phyloP scores from a whole-genome alignment of 2,329 filamentous ascomycete species.

The Didymella pinodella region DNA sequence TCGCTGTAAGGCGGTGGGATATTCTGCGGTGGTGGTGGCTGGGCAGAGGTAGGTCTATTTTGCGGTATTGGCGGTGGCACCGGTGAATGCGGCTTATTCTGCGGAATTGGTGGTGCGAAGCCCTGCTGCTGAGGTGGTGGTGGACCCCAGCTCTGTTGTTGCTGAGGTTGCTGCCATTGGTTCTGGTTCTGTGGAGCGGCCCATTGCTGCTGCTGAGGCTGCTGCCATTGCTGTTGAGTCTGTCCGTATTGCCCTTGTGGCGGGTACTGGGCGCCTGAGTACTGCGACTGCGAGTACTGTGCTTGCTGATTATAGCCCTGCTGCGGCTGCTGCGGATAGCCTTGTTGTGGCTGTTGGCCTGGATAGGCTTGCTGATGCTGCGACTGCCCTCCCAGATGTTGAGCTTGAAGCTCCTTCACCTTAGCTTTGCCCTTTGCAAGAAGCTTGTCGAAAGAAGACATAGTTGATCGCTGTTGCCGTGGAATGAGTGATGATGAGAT shows the following conservation, averaged over 20 bases:
- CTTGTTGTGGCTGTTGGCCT: constrained; percentile 28
- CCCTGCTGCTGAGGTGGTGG: constrained; percentile 34
- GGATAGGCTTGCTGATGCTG: constrained; percentile 36
- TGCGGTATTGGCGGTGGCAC: constrained; percentile 33
- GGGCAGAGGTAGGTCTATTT: constrained; percentile 39
- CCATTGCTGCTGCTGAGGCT: constrained; percentile 32
- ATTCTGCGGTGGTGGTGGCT: constrained; percentile 43
- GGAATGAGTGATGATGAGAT: constrained; percentile 9
- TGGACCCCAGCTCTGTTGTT: constrained; percentile 33
- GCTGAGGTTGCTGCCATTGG: constrained; percentile 29
- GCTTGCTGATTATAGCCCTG: constrained; percentile 28
- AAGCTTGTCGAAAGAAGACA: constrained; percentile 47
- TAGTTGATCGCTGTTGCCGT: constrained; percentile 20
- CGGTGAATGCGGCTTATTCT: constrained; percentile 42
- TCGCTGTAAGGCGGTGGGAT: constrained; percentile 34
- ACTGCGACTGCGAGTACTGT: constrained; percentile 26
- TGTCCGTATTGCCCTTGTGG: constrained; percentile 27
- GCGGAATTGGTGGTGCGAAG: constrained; percentile 42
- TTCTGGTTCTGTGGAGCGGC: constrained; percentile 20
- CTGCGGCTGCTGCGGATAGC: constrained; percentile 28
- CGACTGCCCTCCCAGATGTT: constrained; percentile 30
- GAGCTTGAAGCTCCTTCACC: constrained; percentile 42
- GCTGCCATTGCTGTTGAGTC: constrained; percentile 29
- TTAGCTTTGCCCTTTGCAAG: constrained; percentile 50
- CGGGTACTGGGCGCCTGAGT: constrained; percentile 33